phyloP scores from a whole-genome alignment of 768 basidiomycete species.

The Crepidotus variabilis region DNA sequence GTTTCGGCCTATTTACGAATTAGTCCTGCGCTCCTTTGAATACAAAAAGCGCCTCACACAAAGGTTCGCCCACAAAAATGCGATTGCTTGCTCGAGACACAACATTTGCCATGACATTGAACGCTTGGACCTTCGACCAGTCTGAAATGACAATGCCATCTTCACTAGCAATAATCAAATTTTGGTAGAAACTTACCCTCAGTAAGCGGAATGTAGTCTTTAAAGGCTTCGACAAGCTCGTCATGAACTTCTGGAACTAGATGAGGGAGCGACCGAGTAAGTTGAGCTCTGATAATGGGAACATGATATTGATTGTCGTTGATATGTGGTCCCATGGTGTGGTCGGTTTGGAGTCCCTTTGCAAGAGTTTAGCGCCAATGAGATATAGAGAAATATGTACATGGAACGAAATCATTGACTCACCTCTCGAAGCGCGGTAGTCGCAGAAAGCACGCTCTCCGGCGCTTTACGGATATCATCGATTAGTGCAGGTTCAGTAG shows the following conservation, averaged over 20 bases:
- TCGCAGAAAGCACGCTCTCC: conserved; percentile 32
- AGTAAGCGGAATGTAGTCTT: background rate
- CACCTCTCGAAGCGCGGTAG: conserved; percentile 29
- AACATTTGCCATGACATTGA: conserved; percentile 25
- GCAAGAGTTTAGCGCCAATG: conserved; percentile 33
- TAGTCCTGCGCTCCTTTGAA: too few relatives aligned
- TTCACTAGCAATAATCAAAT: too few relatives aligned
- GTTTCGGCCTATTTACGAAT: conserved; percentile 3
- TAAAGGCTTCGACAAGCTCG: conserved; percentile 39
- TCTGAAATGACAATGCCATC: conserved; percentile 20
- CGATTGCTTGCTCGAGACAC: conserved; percentile 24
- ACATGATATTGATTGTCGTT: conserved; percentile 28
- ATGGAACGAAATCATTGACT: conserved; percentile 3
- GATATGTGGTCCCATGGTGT: conserved; percentile 28
- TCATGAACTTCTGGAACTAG: conserved; percentile 38
- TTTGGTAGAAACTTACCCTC: conserved; percentile 19
- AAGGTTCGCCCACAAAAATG: conserved; percentile 40
- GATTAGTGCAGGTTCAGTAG: conserved; percentile 23
- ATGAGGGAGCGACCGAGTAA: conserved; percentile 33
- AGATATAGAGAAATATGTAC: too few relatives aligned
- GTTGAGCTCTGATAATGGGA: conserved; percentile 24
- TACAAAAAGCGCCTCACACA: conserved; percentile 29
- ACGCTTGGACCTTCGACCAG: conserved; percentile 31
- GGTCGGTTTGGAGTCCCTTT: conserved; percentile 30
- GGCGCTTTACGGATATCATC: conserved; percentile 38